A percentile compares a stretch with the other conserved stretches of the same genome.
phyloP scores from a whole-genome alignment of 169 alveolate species.

The Plasmodium berghei region DNA sequence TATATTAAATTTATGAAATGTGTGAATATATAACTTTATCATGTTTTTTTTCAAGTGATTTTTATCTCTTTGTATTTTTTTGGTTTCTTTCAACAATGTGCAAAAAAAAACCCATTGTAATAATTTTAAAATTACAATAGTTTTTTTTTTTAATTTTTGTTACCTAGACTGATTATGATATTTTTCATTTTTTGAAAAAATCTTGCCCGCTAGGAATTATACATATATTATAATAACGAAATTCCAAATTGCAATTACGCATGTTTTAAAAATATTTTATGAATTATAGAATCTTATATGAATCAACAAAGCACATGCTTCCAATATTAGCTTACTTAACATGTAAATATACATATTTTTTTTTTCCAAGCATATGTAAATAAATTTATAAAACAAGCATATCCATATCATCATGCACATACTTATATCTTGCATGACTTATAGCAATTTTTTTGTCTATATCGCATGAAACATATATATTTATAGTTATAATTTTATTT shows the following conservation, averaged over 20 bases:
- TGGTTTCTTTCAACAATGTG: too few species aligned
- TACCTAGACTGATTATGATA: conserved; percentile 76
- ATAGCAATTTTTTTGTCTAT: conserved; percentile 11
- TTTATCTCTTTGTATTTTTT: too few species aligned
- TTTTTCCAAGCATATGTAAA: too few species aligned
- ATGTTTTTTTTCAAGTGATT: too few species aligned
- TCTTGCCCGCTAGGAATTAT: conserved; percentile 77
- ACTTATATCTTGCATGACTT: too few species aligned
- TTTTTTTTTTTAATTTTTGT: conserved; percentile 53
- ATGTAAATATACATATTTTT: too few species aligned
- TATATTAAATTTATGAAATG: not conserved
- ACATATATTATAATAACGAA: too few species aligned
- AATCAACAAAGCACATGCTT: too few species aligned
- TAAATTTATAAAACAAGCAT: too few species aligned
- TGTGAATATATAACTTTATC: not conserved
- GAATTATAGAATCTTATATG: too few species aligned
- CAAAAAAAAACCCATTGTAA: conserved; percentile 28
- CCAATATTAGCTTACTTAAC: too few species aligned
- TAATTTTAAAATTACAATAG: conserved; percentile 1
- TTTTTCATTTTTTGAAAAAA: conserved; percentile 73
- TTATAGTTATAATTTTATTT: conserved; percentile 11
- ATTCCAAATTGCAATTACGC: not conserved
- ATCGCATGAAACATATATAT: conserved; percentile 73
- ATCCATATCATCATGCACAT: too few species aligned
- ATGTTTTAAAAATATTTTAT: not conserved